Conservation (phyloP, 139 green algal species). For the Tetraselmis striata region DNA sequence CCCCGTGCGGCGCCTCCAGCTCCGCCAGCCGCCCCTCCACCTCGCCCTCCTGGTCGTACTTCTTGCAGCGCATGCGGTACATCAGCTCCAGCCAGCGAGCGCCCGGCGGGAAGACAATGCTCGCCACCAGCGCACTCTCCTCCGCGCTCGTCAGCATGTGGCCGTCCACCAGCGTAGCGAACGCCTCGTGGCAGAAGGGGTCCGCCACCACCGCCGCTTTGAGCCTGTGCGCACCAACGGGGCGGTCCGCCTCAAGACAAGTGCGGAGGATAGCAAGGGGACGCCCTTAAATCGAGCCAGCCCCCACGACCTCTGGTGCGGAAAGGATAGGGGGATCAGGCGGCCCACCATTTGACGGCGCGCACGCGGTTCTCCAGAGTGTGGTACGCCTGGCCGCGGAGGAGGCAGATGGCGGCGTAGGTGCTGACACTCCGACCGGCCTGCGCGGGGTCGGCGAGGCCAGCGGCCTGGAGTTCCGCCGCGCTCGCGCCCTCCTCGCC, state of each 20-base stretch:
- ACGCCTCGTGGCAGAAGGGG: slow-evolving; percentile 90
- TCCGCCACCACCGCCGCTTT: slow-evolving; percentile 62
- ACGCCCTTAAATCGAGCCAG: no score
- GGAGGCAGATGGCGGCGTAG: slow-evolving; percentile 54
- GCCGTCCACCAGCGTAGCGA: slow-evolving; percentile 73
- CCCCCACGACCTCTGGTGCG: no score
- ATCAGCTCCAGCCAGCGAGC: slow-evolving; percentile 74
- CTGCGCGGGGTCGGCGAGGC: background rate
- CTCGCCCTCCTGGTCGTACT: slow-evolving; percentile 43
- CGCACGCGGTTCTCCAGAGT: slow-evolving; percentile 72
- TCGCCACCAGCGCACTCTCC: slow-evolving; percentile 60
- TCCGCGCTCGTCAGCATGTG: slow-evolving; percentile 81
- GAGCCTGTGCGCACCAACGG: no score
- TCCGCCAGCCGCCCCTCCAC: slow-evolving; percentile 38
- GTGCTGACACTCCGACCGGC: slow-evolving; percentile 23
- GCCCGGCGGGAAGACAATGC: slow-evolving; percentile 39
- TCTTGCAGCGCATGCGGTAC: slow-evolving; percentile 60
- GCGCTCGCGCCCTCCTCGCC: slow-evolving; percentile 17
- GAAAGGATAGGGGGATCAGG: no score
- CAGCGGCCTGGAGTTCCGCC: background rate
- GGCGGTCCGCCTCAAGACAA: no score
- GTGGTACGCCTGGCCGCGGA: slow-evolving; percentile 72
- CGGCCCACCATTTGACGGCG: slow-evolving; percentile 45
- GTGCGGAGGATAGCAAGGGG: no score
- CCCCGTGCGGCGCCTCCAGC: slow-evolving; percentile 24